Base-by-base conservation (phyloP, 106 monocot genomes). In the Phalaenopsis aphrodite region DNA sequence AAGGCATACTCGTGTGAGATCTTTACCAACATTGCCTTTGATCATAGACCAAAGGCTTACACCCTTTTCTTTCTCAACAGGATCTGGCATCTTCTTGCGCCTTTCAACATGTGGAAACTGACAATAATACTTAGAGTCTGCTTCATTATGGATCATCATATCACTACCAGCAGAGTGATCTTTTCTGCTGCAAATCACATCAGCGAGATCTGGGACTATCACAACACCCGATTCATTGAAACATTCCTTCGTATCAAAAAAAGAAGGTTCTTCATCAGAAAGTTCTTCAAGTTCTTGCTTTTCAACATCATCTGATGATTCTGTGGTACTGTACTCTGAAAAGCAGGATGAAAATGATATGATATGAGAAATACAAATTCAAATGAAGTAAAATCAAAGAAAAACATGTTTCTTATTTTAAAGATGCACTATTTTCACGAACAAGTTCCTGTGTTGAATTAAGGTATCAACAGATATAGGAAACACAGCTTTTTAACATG, bases 11-110 rank as follows among this genome's bases (percentile, higher is more conserved):
- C 93, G 76, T 56, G 96, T 96, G 10, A 96, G 87, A 87, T 96
- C 96, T 80, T 94, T 96, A 68, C 96, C 96, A 78, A 96, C 88
- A 85, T 96, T 96, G 85, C 92, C 93, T 83, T 92, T 94, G 56
- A 96, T 96, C 75, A 96, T 86, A 42, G 96, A 96, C 96, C 96
- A 96, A 61, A 96, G 88, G 80, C 93, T 96, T 69, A 90, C 86
- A 82, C 91, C 85, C 83, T 90, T 93, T 78, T 94, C 96, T 56
- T 90, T 93, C 82, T 93, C 96, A 78, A 86, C 52, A 19, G 93
- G 92, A 24, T 87, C 86, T n/a, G 96, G 96, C 76, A 96, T 76
- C 79, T 86, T 87, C 72, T 74, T 83, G 19, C 96, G 86, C 41
- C 96, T 88, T 85, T 84, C 79, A 11, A 81, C 46, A 38, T 47